Percentiles rank a stretch among this genome's conserved stretches.
Evolutionary conservation across 1,284 basidiomycete species (phyloP).

Genomic region (Melampsora larici-populina): DNA sequence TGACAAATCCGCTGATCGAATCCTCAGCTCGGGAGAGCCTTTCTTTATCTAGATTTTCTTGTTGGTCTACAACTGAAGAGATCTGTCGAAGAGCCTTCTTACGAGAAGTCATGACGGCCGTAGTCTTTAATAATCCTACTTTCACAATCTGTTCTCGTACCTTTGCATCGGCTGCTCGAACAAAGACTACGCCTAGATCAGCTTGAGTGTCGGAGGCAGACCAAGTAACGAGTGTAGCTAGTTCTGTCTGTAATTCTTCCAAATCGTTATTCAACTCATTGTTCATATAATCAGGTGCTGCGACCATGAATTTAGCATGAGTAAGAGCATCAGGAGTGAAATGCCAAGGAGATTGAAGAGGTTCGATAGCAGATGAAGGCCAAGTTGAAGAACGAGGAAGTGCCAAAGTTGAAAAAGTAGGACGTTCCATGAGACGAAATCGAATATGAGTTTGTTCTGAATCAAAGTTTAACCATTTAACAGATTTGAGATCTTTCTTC

Average conservation of each 20-base stretch:
- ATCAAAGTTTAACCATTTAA: slow-evolving; percentile 61
- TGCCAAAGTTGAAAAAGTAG: slow-evolving; percentile 91
- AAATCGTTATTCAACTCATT: slow-evolving; percentile 71
- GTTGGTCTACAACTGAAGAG: slow-evolving; percentile 6
- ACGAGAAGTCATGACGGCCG: slow-evolving; percentile 51
- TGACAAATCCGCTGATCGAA: slow-evolving; percentile 9
- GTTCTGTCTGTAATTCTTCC: slow-evolving; percentile 68
- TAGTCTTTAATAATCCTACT: slow-evolving; percentile 69
- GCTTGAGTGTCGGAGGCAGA: slow-evolving; percentile 44
- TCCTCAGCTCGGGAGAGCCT: no score
- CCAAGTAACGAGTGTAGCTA: slow-evolving; percentile 59
- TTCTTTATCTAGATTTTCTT: slow-evolving; percentile 26
- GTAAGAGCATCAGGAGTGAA: slow-evolving; percentile 87
- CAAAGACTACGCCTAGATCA: slow-evolving; percentile 69
- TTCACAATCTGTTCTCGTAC: slow-evolving; percentile 73
- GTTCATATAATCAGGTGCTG: slow-evolving; percentile 77
- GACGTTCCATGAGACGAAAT: slow-evolving; percentile 84
- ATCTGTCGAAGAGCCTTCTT: slow-evolving; percentile 53
- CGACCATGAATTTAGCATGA: slow-evolving; percentile 93
- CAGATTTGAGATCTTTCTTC: slow-evolving; percentile 84
- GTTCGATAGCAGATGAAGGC: slow-evolving; percentile 80
- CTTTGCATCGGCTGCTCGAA: slow-evolving; percentile 72
- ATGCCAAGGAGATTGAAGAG: slow-evolving; percentile 87
- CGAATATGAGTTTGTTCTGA: slow-evolving; percentile 56
- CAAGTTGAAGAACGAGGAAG: no score